A percentile compares a stretch with the other conserved stretches of the same genome.
Conservation (phyloP, 2,329 filamentous ascomycete species). For the Fusarium burgessii region DNA sequence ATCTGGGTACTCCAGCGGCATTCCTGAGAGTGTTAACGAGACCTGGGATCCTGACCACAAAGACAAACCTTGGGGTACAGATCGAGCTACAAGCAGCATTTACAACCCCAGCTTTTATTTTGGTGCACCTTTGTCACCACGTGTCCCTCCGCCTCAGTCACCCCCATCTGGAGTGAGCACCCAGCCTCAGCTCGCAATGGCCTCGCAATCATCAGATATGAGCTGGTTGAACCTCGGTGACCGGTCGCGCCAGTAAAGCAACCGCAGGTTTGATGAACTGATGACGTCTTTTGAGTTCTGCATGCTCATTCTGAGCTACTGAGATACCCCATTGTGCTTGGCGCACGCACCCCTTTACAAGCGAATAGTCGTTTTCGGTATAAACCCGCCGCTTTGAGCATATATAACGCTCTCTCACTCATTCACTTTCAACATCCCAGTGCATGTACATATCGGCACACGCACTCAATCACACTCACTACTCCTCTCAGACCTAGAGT, state of each 20-base stretch:
- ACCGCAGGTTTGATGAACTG: constrained; percentile 32
- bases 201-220: constrained; percentile 73
- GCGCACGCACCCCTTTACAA: constrained; percentile 18
- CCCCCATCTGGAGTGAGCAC: constrained; percentile 56
- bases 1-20: constrained; percentile 72
- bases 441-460: constrained; percentile 32
- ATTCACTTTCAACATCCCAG: constrained; percentile 21
- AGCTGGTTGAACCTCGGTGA: constrained; percentile 82
- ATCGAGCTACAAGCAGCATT: constrained; percentile 64
- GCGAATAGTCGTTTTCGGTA: constrained; percentile 12
- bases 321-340: constrained; percentile 38
- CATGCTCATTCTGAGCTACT: constrained; percentile 26
- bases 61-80: constrained; percentile 61
- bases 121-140: constrained; percentile 56
- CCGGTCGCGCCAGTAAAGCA: constrained; percentile 45
- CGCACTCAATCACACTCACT: constrained; percentile 35
- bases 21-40: constrained; percentile 72
- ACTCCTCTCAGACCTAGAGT: constrained; percentile 32
- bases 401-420: constrained; percentile 30
- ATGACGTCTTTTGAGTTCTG: constrained; percentile 32
- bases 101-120: constrained; percentile 62
- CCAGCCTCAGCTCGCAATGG: constrained; percentile 64
- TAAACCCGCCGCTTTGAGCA: constrained; percentile 18
- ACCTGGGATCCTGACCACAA: constrained; percentile 63
- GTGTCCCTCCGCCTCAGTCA: constrained; percentile 48